Conservation (phyloP, 306 rosid genomes). For the Fragaria ananassa region DNA sequence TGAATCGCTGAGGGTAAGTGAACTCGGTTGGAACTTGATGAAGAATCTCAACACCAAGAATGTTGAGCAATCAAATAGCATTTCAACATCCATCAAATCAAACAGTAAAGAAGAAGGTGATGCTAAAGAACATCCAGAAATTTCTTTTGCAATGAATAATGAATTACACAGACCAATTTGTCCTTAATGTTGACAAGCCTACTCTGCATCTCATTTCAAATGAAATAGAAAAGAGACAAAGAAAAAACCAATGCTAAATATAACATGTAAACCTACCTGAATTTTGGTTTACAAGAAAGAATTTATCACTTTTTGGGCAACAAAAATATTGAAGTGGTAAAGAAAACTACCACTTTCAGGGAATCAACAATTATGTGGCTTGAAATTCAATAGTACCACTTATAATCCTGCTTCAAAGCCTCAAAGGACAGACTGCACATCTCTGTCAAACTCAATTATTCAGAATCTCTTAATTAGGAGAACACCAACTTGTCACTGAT, state of each 20-base stretch:
- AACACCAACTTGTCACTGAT: background rate
- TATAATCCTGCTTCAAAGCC: background rate
- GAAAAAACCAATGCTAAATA: background rate
- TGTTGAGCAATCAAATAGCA: background rate
- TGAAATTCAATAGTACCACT: background rate
- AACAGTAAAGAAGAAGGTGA: background rate
- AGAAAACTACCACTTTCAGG: background rate
- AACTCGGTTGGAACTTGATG: background rate
- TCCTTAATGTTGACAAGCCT: background rate
- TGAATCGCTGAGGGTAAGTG: background rate
- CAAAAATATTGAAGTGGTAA: background rate
- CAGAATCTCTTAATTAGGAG: background rate
- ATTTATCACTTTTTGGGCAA: background rate
- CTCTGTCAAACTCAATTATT: constrained; percentile 13
- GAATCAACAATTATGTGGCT: background rate
- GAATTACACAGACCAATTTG: background rate
- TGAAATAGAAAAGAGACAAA: background rate
- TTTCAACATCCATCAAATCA: background rate
- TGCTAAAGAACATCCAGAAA: background rate
- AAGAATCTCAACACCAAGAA: background rate
- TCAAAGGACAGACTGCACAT: background rate
- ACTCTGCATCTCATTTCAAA: background rate
- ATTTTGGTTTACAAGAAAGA: background rate
- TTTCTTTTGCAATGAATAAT: constrained; percentile 8
- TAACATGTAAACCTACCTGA: background rate